These are phyloP conservation scores for Puccinia horiana DNA, from an alignment of 1,284 basidiomycete genomes.

Conservation along the genomic window DNA sequence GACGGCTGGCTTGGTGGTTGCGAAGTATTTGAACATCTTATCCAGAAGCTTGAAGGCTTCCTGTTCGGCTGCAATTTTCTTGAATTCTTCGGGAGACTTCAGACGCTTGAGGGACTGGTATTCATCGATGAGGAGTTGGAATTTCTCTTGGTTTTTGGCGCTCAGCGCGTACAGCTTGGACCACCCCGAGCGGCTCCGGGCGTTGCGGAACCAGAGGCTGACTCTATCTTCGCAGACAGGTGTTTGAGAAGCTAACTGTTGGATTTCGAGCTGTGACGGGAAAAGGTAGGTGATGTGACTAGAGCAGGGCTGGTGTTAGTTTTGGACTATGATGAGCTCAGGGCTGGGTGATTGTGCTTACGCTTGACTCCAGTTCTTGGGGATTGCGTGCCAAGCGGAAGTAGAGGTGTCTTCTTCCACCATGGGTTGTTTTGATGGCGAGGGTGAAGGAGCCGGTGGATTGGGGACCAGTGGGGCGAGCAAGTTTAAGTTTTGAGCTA, in stretches of 20 bases:
- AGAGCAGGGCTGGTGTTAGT: background rate
- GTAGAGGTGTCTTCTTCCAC: background rate
- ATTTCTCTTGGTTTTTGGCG: conserved; percentile 16
- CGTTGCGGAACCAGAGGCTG: conserved; percentile 35
- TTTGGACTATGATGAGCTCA: background rate
- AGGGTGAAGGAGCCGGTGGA: background rate
- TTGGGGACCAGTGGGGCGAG: background rate
- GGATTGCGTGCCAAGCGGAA: background rate
- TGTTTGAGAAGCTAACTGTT: conserved; percentile 15
- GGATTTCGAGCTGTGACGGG: background rate
- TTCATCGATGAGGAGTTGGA: conserved; percentile 6
- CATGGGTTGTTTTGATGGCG: background rate
- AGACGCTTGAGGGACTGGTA: conserved; percentile 15
- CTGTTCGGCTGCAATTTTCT: background rate
- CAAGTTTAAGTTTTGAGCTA: background rate
- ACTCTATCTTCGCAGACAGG: background rate
- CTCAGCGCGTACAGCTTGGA: conserved; percentile 34
- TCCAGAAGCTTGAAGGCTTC: conserved; percentile 21
- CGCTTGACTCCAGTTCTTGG: conserved; percentile 27
- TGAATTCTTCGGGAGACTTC: background rate
- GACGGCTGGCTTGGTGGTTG: background rate
- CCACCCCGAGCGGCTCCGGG: conserved; percentile 36
- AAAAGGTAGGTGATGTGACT: conserved; percentile 36
- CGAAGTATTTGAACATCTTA: conserved; percentile 30
- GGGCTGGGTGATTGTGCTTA: background rate